Percentiles rank a stretch among this genome's conserved stretches.
Conservation (phyloP, 257 asterid genomes). For the Solanum bukasovii region DNA sequence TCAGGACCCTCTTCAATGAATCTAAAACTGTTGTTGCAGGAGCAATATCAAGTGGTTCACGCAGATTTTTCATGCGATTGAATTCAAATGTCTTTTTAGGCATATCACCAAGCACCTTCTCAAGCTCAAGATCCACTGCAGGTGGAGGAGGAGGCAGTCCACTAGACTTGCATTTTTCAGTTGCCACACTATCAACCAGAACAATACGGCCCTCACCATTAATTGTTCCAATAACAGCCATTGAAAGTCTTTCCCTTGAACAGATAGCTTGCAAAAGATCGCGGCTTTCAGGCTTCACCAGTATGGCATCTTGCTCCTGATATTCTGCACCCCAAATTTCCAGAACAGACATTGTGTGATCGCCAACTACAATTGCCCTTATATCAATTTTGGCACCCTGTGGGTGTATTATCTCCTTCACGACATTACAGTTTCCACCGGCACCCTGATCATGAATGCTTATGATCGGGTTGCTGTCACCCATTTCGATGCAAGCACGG, state of each 20-base stretch:
- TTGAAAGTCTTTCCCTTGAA: constrained; percentile 79
- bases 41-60: constrained; percentile 79
- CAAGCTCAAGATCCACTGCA: constrained; percentile 94
- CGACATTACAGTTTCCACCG: constrained; percentile 77
- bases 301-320: constrained; percentile 97
- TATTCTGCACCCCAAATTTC: constrained; percentile 99
- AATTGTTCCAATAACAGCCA: constrained; percentile 87
- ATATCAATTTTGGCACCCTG: constrained; percentile 84
- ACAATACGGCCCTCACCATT: constrained; percentile 73
- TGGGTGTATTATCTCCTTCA: constrained; percentile 72
- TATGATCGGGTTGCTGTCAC: constrained; percentile 72
- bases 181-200: constrained; percentile 55
- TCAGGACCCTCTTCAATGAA: constrained; percentile 62
- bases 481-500: constrained; percentile 91
- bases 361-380: constrained; percentile 81
- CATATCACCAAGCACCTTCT: constrained; percentile 97
- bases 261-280: constrained; percentile 56
- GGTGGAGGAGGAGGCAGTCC: constrained; percentile 85
- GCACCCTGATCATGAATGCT: constrained; percentile 98
- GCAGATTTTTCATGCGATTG: constrained; percentile 29
- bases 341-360: constrained; percentile 83
- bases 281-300: constrained; percentile 85
- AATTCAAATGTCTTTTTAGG: constrained; percentile 88
- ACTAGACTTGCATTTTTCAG: constrained; percentile 28
- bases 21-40: constrained; percentile 63